A percentile compares a stretch with the other conserved stretches of the same genome.
These are phyloP conservation scores for Suhomyces panamericanus DNA, from an alignment of 1,139 yeast species.

Conservation along the genomic window DNA sequence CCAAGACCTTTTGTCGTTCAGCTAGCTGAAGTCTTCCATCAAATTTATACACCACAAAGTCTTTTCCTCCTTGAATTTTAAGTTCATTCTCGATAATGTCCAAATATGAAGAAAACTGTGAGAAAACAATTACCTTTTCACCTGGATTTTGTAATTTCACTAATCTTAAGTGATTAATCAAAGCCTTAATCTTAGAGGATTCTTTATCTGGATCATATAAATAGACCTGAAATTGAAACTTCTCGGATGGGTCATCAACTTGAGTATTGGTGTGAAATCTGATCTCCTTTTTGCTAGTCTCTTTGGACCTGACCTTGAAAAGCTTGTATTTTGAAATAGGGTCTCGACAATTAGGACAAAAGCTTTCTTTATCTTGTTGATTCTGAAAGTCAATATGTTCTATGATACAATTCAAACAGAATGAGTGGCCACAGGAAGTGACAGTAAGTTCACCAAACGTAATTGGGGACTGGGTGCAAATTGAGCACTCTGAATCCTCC, in stretches of 20 bases:
- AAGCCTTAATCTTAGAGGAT: constrained; percentile 76
- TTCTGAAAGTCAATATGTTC: constrained; percentile 61
- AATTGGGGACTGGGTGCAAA: constrained; percentile 72
- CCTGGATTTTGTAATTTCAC: constrained; percentile 56
- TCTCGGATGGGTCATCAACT: constrained; percentile 21
- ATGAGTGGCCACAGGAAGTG: constrained; percentile 80
- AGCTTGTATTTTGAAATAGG: constrained; percentile 44
- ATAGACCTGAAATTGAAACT: constrained; percentile 36
- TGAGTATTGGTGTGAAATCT: constrained; percentile 31
- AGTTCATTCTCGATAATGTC: constrained; percentile 74
- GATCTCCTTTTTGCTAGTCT: constrained; percentile 33
- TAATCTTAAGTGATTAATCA: constrained; percentile 57
- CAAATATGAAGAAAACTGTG: constrained; percentile 84
- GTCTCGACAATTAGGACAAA: constrained; percentile 64
- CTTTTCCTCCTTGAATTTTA: constrained; percentile 37
- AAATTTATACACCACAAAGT: constrained; percentile 59
- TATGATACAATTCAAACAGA: constrained; percentile 71
- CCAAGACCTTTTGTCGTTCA: constrained; percentile 64
- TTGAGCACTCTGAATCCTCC: constrained; percentile 75
- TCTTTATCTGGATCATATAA: constrained; percentile 51
- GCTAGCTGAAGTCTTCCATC: constrained; percentile 77
- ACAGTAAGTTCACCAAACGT: constrained; percentile 55
- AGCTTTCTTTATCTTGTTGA: constrained; percentile 30
- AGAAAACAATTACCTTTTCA: constrained; percentile 82
- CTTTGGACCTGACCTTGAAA: constrained; percentile 37